Evolutionary conservation across 306 rosid species (phyloP), one percentile per base, ranked within the genome.

Genomic region (Castanospermum australe): DNA sequence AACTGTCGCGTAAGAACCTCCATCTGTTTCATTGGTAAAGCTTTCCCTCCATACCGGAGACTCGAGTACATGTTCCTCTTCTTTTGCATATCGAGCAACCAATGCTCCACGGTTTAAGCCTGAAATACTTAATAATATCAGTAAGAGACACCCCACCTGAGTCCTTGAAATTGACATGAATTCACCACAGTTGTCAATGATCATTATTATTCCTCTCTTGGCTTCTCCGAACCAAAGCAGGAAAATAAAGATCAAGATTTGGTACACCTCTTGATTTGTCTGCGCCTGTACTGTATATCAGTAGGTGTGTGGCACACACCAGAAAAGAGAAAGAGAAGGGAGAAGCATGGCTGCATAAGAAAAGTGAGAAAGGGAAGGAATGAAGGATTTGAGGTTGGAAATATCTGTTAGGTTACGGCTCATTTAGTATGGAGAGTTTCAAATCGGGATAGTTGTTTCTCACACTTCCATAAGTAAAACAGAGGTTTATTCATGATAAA

Each of bases 161-260:
- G 51, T 60, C 82, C 89, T 84, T 59, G 93, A 79, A 71, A 81
- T 18, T 64, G 39, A 76, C 92, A 86, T 89, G 60, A 73, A 78
- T 72, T 75, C 78, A 24, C 72, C 22, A n/a, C 38, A 50, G 9
- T 20, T 32, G 41, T 22, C 78, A 38, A 51, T 7, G 41, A 70
- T 50, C 56, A 28, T 5, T 18, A 0, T 18, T 33, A 24, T 68
- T 73, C 77, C 78, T 41, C 44, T 56, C 44, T 4, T 52, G 25
- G 44, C 36, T 79, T 67, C 77, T 76, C 54, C 45, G 24, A 36
- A 55, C 71, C 35, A 77, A 67, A 57, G 30, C 44, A 33, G 70
- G 81, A 75, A 47, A 75, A 28, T 32, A 55, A 74, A 55, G 25
- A 47, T 28, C 36, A 77, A 76, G 73, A 10, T 30, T 39, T 38